Base-by-base conservation (phyloP, 768 basidiomycete species). In the Xerocomellus chrysenteron region DNA sequence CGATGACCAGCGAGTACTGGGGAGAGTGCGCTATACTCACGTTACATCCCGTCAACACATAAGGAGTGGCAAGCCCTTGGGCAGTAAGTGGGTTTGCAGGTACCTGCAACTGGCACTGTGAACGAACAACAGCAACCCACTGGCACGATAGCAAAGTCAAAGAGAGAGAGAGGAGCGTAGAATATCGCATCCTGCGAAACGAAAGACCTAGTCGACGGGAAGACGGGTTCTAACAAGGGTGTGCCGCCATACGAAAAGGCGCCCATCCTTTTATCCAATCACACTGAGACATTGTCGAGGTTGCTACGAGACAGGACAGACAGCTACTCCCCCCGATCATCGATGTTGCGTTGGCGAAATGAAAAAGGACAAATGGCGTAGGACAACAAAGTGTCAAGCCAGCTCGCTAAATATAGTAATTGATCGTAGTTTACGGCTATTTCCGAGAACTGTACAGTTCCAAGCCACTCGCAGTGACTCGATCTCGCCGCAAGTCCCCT, bases 41-140 rank as follows among this genome's bases (percentile, higher is more conserved):
- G 26, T 68, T 70, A 44, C 67, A 68, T 50, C 68, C 68, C 0
- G 66, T 68, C 55, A 70, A 44, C 12, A 59, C 43, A 14, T 68
- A 68, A 10, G 67, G 68, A 1, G 64, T 66, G 5, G 67, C 66
- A n/a, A 68, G 67, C 21, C 67, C 67, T 40, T 63, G 33, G 14
- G 66, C 63, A 28, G 61, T 68, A 21, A 68, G 64, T 13, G 68
- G 61, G 33, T 61, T 57, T 4, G 45, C 24, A 41, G 67, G 67
- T 5, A 68, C 52, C 37, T 63, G 56, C 46, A 68, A 19, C 30
- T 55, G 59, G 46, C 67, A 68, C 39, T 68, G 68, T 41, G 67
- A 65, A 21, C 54, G 56, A 40, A 57, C 63, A 14, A 58, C 33
- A 26, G 47, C 43, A n/a, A 49, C 46, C 28, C 51, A 59, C 21